These are phyloP conservation scores for Thielaviopsis musarum DNA, from an alignment of 2,329 filamentous ascomycete genomes.

Conservation along the genomic window DNA sequence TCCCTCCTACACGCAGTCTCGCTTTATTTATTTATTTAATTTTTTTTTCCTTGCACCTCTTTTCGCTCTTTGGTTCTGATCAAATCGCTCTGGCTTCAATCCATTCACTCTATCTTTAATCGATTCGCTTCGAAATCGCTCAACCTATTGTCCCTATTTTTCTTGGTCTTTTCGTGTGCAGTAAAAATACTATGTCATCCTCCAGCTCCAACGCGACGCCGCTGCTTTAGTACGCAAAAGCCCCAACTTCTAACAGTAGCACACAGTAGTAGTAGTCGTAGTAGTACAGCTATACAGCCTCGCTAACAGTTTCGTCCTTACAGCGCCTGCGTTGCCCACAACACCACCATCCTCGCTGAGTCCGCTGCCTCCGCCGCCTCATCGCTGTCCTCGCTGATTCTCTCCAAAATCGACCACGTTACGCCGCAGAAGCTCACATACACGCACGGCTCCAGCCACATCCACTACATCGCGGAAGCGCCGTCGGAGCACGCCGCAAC, in stretches of 20 bases:
- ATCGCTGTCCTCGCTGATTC: constrained; percentile 78
- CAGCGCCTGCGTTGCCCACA: constrained; percentile 87
- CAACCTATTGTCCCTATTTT: not conserved
- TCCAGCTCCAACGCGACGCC: constrained; percentile 45
- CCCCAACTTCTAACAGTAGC: not conserved
- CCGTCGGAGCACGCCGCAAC: constrained; percentile 44
- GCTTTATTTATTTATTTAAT: not conserved
- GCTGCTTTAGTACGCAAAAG: constrained; percentile 49
- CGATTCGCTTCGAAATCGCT: not conserved
- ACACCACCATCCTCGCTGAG: constrained; percentile 81
- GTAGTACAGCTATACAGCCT: constrained; percentile 2
- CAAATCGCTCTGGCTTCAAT: not conserved
- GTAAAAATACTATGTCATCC: constrained; percentile 47
- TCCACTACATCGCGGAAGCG: constrained; percentile 86
- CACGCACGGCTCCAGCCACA: constrained; percentile 78
- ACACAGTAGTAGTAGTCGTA: too few species aligned
- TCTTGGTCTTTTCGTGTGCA: constrained; percentile 1
- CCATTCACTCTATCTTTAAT: too few species aligned
- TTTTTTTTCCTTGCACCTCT: not conserved
- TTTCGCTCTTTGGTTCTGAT: constrained; percentile 18
- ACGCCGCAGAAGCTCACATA: constrained; percentile 80
- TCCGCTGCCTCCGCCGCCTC: constrained; percentile 70
- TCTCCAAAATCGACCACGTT: constrained; percentile 80
- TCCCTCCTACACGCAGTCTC: too few species aligned
- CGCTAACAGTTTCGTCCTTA: not conserved